Conservation (phyloP, 176 grass and related monocot species). For the Juncus effusus region DNA sequence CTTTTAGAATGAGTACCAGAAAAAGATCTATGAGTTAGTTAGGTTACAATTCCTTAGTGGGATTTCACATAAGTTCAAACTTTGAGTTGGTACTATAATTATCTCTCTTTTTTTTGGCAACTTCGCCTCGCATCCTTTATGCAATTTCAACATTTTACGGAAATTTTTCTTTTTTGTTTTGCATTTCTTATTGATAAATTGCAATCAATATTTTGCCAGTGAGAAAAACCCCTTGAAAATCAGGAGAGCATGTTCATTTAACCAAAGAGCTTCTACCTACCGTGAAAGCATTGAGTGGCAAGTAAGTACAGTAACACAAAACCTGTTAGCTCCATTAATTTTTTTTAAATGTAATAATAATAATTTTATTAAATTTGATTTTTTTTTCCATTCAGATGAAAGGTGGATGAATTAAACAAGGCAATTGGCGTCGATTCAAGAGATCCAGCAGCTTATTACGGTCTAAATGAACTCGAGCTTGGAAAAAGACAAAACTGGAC, state of each 20-base stretch:
- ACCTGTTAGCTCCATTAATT: too few relatives aligned
- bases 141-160: too few relatives aligned
- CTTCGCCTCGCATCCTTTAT: background rate
- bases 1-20: too few relatives aligned
- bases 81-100: too few relatives aligned
- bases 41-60: too few relatives aligned
- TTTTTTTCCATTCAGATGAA: background rate
- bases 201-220: conserved; percentile 68
- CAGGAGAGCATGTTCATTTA: conserved; percentile 73
- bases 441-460: conserved; percentile 71
- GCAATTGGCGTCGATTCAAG: conserved; percentile 68
- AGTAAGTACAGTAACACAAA: conserved; percentile 31
- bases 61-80: too few relatives aligned
- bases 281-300: conserved; percentile 89
- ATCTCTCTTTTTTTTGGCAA: too few relatives aligned
- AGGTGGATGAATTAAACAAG: conserved; percentile 92
- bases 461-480: conserved; percentile 72
- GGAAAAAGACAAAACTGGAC: conserved; percentile 73
- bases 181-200: conserved; percentile 60
- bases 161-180: background rate
- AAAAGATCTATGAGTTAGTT: too few relatives aligned
- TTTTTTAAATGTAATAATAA: too few relatives aligned
- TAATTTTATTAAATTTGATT: too few relatives aligned
- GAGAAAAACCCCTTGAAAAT: conserved; percentile 70
- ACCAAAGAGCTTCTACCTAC: conserved; percentile 70